Percentiles rank a stretch among this genome's conserved stretches.
These are phyloP conservation scores for Pyrenophora seminiperda DNA, from an alignment of 2,329 filamentous ascomycete species.

Conservation along the genomic window DNA sequence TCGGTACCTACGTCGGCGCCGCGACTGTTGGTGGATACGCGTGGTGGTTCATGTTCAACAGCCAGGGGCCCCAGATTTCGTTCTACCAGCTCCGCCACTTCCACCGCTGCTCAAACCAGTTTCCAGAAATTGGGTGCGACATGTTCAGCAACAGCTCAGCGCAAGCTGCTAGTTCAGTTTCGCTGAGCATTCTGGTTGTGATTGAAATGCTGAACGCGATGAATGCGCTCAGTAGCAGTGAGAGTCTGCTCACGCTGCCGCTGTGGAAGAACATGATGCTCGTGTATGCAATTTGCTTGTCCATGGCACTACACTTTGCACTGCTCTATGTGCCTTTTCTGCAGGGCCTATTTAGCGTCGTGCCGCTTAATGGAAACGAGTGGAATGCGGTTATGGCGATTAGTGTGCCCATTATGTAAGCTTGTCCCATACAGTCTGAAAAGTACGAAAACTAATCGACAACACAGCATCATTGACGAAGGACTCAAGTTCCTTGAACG, in stretches of 20 bases:
- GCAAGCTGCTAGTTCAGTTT: constrained; percentile 90
- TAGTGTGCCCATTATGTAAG: constrained; percentile 91
- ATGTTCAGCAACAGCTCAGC: constrained; percentile 90
- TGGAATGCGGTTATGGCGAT: constrained; percentile 91
- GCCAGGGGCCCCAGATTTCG: constrained; percentile 84
- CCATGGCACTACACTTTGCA: constrained; percentile 93
- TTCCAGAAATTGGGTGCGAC: constrained; percentile 85
- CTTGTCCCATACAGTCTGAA: constrained; percentile 26
- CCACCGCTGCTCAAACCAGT: constrained; percentile 86
- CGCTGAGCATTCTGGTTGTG: constrained; percentile 86
- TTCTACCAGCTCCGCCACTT: constrained; percentile 91
- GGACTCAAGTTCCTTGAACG: constrained; percentile 76
- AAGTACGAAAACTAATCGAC: constrained; percentile 21
- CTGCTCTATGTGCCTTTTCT: constrained; percentile 91
- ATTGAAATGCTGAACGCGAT: constrained; percentile 99
- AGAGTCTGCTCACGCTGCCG: constrained; percentile 89
- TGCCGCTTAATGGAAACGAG: constrained; percentile 82
- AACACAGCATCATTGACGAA: constrained; percentile 75
- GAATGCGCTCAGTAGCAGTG: constrained; percentile 94
- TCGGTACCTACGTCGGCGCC: constrained; percentile 91
- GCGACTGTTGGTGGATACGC: constrained; percentile 96
- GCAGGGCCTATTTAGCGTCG: constrained; percentile 85
- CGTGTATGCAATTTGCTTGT: constrained; percentile 89
- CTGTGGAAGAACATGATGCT: constrained; percentile 99
- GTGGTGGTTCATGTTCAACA: constrained; percentile 99